Conservation (phyloP, 345 rosid genomes). For the Fremontodendron californicum region DNA sequence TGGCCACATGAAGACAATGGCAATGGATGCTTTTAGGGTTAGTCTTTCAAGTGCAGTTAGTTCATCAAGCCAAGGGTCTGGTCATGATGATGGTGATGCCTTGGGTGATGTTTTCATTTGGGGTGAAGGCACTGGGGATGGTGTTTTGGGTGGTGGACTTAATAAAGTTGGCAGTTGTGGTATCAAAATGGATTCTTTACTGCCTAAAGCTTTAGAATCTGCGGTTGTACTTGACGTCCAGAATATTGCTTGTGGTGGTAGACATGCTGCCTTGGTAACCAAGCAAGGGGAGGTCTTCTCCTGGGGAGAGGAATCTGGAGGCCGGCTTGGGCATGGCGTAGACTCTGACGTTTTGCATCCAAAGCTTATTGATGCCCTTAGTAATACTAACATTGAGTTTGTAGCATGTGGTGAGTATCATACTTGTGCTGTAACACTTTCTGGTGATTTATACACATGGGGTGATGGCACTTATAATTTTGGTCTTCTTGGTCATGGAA, state of each 20-base stretch:
- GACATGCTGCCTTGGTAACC: constrained; percentile 68
- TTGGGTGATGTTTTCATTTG: constrained; percentile 75
- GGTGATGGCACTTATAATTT: constrained; percentile 71
- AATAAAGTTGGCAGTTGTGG: constrained; percentile 46
- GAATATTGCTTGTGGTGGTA: constrained; percentile 71
- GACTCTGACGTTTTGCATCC: constrained; percentile 72
- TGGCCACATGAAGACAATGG: constrained; percentile 75
- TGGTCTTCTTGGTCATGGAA: constrained; percentile 83
- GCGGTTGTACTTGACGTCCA: constrained; percentile 79
- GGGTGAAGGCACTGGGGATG: constrained; percentile 75
- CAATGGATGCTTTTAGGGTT: constrained; percentile 85
- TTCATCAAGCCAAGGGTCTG: constrained; percentile 82
- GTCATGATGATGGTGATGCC: constrained; percentile 80
- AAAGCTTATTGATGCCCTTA: constrained; percentile 63
- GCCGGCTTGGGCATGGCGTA: constrained; percentile 85
- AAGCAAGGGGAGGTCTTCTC: constrained; percentile 79
- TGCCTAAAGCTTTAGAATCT: constrained; percentile 75
- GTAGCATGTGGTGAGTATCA: constrained; percentile 81
- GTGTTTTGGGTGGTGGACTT: constrained; percentile 62
- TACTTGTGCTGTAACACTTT: constrained; percentile 76
- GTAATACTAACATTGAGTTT: constrained; percentile 59
- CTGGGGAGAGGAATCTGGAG: constrained; percentile 84
- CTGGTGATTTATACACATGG: constrained; percentile 84
- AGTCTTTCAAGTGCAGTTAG: constrained; percentile 95
- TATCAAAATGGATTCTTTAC: constrained; percentile 55